These are phyloP conservation scores for Lactarius deliciosus DNA, from an alignment of 768 basidiomycete species.

Conservation along the genomic window DNA sequence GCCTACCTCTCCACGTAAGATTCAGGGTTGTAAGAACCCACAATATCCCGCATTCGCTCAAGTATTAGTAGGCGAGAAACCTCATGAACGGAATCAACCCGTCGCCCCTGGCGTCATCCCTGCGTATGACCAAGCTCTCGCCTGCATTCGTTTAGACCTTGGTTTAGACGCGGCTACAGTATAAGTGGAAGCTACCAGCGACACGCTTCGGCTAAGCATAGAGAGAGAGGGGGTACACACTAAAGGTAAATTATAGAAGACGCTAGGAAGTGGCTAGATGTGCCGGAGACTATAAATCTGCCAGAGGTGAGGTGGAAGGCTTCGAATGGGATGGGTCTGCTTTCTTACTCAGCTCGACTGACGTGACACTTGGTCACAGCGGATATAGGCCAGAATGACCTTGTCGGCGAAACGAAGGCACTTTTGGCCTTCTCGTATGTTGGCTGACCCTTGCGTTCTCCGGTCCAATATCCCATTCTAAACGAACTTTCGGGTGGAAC, in stretches of 20 bases:
- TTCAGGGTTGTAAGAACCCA: conserved; percentile 19
- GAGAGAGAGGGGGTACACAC: background rate
- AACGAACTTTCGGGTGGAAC: conserved; percentile 69
- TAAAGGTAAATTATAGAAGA: conserved; percentile 32
- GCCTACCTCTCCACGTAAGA: background rate
- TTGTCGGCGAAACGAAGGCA: conserved; percentile 85
- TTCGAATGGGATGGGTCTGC: conserved; percentile 71
- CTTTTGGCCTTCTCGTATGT: conserved; percentile 49
- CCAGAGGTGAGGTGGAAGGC: conserved; percentile 75
- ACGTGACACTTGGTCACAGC: conserved; percentile 38
- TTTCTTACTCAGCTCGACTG: background rate
- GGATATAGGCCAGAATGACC: conserved; percentile 63
- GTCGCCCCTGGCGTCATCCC: conserved; percentile 62
- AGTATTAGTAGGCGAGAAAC: conserved; percentile 30
- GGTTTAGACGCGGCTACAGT: conserved; percentile 51
- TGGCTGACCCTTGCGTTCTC: background rate
- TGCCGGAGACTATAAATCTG: conserved; percentile 75
- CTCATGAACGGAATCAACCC: conserved; percentile 64
- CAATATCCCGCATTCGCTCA: conserved; percentile 16
- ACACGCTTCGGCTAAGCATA: conserved; percentile 36
- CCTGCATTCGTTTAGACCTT: conserved; percentile 48
- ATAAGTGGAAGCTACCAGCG: conserved; percentile 41
- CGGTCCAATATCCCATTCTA: conserved; percentile 36
- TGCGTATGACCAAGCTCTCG: conserved; percentile 82
- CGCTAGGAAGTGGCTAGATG: conserved; percentile 44